These are phyloP conservation scores for Pseudogymnoascus sp. DNA, from an alignment of 2,329 filamentous ascomycete species.

Conservation along the genomic window DNA sequence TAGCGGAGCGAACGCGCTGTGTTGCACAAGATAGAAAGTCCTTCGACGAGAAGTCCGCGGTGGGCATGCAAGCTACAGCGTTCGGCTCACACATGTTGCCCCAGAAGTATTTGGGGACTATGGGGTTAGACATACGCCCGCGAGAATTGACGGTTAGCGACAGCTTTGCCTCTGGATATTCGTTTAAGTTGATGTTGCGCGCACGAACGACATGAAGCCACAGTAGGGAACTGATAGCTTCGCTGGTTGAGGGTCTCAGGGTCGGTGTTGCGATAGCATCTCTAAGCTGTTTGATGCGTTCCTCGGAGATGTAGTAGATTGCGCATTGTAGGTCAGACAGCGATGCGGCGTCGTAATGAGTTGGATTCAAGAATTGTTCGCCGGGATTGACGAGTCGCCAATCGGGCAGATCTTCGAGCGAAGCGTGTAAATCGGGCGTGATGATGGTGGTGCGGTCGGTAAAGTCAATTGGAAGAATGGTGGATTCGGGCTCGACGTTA, in stretches of 20 bases:
- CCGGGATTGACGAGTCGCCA: not conserved
- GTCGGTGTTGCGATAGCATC: not conserved
- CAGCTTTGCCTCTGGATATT: slow-evolving; percentile 7
- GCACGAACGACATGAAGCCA: slow-evolving; percentile 7
- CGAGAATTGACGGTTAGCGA: not conserved
- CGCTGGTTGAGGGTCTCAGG: not conserved
- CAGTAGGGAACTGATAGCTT: not conserved
- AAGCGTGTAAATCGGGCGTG: not conserved
- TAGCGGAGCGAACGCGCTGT: not conserved
- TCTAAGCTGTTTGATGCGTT: not conserved
- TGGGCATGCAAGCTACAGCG: slow-evolving; percentile 1
- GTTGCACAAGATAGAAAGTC: not conserved
- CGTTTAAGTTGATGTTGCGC: not conserved
- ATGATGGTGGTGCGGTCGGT: not conserved
- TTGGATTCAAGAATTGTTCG: slow-evolving; percentile 1
- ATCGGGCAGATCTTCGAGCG: not conserved
- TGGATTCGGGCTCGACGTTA: not conserved
- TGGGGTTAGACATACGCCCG: not conserved
- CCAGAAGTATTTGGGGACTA: not conserved
- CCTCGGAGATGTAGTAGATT: not conserved
- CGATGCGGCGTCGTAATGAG: not conserved
- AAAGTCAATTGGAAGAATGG: not conserved
- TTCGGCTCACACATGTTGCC: slow-evolving; percentile 7
- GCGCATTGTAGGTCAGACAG: not conserved
- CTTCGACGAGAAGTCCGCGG: not conserved